Percentiles rank a stretch among this genome's conserved stretches.
phyloP scores from a whole-genome alignment of 75 land plant genomes.

The Gnetum montanum region DNA sequence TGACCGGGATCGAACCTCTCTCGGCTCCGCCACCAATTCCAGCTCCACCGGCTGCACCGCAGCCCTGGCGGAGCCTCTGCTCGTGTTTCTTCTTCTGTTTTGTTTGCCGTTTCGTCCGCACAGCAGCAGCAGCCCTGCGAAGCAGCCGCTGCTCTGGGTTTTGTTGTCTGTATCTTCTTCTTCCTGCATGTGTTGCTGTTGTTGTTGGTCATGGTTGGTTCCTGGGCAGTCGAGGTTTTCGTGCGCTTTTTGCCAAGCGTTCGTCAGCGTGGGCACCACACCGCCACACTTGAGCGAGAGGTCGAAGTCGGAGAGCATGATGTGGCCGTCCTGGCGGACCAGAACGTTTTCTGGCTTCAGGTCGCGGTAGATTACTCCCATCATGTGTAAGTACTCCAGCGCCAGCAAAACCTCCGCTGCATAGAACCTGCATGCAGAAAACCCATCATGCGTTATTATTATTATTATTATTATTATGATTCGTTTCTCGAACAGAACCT shows the following conservation, averaged over 20 bases:
- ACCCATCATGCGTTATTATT: no score
- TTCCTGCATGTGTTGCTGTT: neutral
- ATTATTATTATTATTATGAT: no score
- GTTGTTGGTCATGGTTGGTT: neutral
- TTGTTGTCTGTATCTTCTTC: neutral
- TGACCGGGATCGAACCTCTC: slow-evolving; percentile 66
- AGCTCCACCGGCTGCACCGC: neutral
- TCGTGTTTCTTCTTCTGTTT: slow-evolving; percentile 7
- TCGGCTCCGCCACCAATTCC: slow-evolving; percentile 71
- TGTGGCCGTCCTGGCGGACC: slow-evolving; percentile 61
- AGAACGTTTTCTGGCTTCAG: slow-evolving; percentile 80
- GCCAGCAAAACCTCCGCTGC: slow-evolving; percentile 69
- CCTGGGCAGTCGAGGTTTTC: no score
- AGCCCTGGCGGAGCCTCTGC: neutral
- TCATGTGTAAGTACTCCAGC: slow-evolving; percentile 76
- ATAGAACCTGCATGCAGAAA: slow-evolving; percentile 62
- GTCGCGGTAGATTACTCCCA: slow-evolving; percentile 73
- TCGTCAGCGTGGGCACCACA: slow-evolving; percentile 38
- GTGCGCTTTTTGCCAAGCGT: neutral
- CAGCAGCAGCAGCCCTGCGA: neutral
- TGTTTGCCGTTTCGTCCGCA: neutral
- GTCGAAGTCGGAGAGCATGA: slow-evolving; percentile 78
- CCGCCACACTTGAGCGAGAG: slow-evolving; percentile 64
- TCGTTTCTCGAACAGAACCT: no score
- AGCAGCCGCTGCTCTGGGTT: slow-evolving; percentile 7